Evolutionary conservation across 352 stramenopile species (phyloP).

Genomic region (Aphanomyces astaci): DNA sequence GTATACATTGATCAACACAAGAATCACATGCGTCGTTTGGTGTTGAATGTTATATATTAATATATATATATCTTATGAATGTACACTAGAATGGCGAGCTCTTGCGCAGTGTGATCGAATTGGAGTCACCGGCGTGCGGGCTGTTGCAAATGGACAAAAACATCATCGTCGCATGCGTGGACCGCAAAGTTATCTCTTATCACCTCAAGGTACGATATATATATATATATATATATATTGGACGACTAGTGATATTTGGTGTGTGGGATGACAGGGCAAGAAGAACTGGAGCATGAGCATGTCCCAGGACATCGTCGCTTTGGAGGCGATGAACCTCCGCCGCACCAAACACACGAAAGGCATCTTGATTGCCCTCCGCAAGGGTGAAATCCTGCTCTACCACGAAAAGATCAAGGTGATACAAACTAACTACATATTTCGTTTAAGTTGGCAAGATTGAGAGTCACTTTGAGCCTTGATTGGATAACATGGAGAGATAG

Average conservation of each 20-base stretch:
- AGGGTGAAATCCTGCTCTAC: constrained; percentile 82
- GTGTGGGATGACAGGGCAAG: constrained; percentile 37
- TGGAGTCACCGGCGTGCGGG: constrained; percentile 67
- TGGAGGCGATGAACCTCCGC: constrained; percentile 64
- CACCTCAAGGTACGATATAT: constrained; percentile 50
- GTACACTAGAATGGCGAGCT: constrained; percentile 84
- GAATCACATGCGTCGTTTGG: no score
- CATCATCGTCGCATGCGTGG: constrained; percentile 83
- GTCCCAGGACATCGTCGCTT: constrained; percentile 71
- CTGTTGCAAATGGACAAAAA: constrained; percentile 75
- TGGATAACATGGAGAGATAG: no score
- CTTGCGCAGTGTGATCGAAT: constrained; percentile 77
- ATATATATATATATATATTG: background rate
- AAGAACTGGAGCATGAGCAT: constrained; percentile 87
- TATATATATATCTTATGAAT: no score
- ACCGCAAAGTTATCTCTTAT: constrained; percentile 79
- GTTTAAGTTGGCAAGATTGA: no score
- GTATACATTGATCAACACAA: no score
- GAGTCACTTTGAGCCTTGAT: no score
- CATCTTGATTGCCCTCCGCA: constrained; percentile 76
- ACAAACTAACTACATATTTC: no score
- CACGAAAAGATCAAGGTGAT: constrained; percentile 71
- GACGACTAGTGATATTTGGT: background rate
- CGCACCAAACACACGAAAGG: constrained; percentile 69
- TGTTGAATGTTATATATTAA: no score